Percentiles rank a stretch among this genome's conserved stretches.
Evolutionary conservation across 163 green algal genomes (phyloP).

Genomic region (Scenedesmus sp.): DNA sequence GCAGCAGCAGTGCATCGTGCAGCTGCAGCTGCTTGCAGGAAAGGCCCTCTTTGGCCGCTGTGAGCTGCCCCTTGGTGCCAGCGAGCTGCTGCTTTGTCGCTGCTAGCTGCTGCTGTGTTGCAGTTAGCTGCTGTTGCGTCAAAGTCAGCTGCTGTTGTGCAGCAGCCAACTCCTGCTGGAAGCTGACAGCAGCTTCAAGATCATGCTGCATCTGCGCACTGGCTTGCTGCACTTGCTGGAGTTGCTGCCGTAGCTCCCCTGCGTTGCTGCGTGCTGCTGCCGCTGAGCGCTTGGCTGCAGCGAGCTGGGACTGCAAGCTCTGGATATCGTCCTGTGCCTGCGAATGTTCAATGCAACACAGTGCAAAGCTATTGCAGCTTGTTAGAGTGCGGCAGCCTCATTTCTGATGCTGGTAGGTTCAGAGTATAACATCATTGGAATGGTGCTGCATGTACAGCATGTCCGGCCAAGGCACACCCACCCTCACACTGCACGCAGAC

Average conservation of each 20-base stretch:
- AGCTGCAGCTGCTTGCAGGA: constrained; percentile 21
- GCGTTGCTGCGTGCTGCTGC: neutral
- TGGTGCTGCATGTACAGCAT: too few relatives aligned
- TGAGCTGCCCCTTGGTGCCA: neutral
- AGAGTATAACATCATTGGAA: neutral
- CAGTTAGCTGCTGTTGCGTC: neutral
- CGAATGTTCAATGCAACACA: neutral
- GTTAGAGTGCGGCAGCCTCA: neutral
- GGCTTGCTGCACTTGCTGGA: neutral
- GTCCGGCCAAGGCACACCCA: too few relatives aligned
- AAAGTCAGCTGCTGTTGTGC: neutral
- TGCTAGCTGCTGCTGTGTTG: constrained; percentile 5
- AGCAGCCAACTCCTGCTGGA: neutral
- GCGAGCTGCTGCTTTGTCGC: constrained; percentile 14
- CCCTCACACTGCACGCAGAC: too few relatives aligned
- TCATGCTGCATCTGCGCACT: constrained; percentile 18
- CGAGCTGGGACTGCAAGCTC: constrained; percentile 27
- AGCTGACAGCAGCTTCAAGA: neutral
- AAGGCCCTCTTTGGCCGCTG: neutral
- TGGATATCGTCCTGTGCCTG: constrained; percentile 37
- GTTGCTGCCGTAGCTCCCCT: neutral
- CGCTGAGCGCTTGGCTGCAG: neutral
- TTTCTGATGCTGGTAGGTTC: neutral
- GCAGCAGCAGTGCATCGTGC: neutral
- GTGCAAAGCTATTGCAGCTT: neutral